Percentiles rank a stretch among this genome's conserved stretches.
phyloP scores from a whole-genome alignment of 345 rosid species.

The Boechera stricta region DNA sequence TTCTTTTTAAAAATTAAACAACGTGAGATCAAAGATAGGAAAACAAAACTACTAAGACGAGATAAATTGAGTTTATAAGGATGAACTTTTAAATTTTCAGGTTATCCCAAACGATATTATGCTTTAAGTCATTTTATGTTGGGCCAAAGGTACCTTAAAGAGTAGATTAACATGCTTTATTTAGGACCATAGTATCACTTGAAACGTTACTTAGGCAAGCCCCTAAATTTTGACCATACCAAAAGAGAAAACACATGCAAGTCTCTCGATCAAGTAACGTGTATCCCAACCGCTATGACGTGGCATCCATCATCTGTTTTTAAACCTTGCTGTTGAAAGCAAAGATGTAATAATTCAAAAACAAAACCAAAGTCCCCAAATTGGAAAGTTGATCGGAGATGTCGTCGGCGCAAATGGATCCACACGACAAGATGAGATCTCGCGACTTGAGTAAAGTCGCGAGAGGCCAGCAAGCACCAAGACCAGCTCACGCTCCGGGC shows the following conservation, averaged over 20 bases:
- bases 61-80: not conserved
- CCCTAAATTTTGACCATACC: not conserved
- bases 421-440: slow-evolving; percentile 63
- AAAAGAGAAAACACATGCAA: slow-evolving; percentile 25
- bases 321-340: not conserved
- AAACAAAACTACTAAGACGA: not conserved
- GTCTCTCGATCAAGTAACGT: slow-evolving; percentile 10
- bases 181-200: slow-evolving; percentile 4
- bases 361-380: not conserved
- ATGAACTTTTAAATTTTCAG: not conserved
- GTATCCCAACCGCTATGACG: slow-evolving; percentile 25
- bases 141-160: not conserved
- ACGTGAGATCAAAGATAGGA: no score
- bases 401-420: slow-evolving; percentile 52
- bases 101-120: not conserved
- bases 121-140: not conserved
- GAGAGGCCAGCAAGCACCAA: slow-evolving; percentile 57
- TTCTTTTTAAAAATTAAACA: no score
- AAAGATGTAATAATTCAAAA: not conserved
- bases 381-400: slow-evolving; percentile 24
- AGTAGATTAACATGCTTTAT: not conserved
- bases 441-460: slow-evolving; percentile 57
- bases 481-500: slow-evolving; percentile 48
- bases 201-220: slow-evolving; percentile 3
- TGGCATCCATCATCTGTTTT: not conserved